Conservation (phyloP, 768 basidiomycete genomes). For the Multifurca ochricompacta region DNA sequence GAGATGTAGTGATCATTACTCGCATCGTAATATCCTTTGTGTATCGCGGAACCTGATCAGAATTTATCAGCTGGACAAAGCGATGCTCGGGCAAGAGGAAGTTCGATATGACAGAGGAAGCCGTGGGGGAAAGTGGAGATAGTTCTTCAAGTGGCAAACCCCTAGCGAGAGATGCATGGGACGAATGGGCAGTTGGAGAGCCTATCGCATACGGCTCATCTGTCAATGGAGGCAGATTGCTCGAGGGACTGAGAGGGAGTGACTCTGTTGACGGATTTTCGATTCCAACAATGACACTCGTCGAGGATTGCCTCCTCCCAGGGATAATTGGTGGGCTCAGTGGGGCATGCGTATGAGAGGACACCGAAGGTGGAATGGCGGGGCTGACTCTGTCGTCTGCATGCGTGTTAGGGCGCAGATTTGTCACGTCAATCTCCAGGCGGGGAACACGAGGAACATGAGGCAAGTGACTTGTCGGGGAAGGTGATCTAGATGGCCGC, state of each 20-base stretch:
- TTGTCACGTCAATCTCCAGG: background rate
- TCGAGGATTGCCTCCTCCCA: background rate
- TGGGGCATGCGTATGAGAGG: background rate
- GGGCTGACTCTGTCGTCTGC: background rate
- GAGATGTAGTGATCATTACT: background rate
- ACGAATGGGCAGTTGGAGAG: background rate
- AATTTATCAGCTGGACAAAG: background rate
- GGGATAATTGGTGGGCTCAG: background rate
- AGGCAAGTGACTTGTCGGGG: background rate
- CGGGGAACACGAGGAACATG: background rate
- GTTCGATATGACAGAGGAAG: background rate
- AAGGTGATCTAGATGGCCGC: background rate
- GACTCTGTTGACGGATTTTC: slow-evolving; percentile 5
- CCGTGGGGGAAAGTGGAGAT: no score
- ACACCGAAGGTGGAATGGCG: background rate
- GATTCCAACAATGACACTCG: background rate
- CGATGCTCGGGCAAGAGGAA: background rate
- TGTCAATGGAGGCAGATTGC: background rate
- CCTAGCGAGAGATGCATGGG: background rate
- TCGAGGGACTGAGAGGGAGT: background rate
- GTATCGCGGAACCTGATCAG: slow-evolving; percentile 14
- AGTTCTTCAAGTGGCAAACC: background rate
- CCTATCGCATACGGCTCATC: background rate
- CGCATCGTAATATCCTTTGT: background rate
- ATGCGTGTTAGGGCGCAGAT: background rate